A percentile compares a stretch with the other conserved stretches of the same genome.
Conservation (phyloP, 352 stramenopile genomes). For the Phytophthora podocarpi region DNA sequence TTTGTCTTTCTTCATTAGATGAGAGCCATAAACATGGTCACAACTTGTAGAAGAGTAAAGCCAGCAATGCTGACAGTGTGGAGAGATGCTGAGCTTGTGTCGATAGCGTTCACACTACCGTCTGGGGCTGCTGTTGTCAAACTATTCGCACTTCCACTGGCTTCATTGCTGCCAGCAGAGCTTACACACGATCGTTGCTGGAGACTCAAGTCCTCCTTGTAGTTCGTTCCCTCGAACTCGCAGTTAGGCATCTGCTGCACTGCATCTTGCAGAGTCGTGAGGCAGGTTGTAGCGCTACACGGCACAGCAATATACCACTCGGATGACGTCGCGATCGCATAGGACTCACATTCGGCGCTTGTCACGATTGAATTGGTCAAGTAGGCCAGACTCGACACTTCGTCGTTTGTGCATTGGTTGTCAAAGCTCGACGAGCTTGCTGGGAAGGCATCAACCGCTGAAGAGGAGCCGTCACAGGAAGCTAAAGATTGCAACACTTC, state of each 20-base stretch:
- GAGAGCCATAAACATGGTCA: background rate
- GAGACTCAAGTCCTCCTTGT: constrained; percentile 7
- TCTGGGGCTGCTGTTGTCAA: constrained; percentile 4
- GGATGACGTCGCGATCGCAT: constrained; percentile 3
- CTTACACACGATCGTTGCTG: background rate
- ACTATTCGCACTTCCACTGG: background rate
- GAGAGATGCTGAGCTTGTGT: background rate
- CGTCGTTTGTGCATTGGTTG: background rate
- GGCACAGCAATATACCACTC: constrained; percentile 11
- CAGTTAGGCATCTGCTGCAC: constrained; percentile 17
- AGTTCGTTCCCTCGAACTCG: constrained; percentile 16
- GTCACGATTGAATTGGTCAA: constrained; percentile 17
- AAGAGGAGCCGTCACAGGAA: background rate
- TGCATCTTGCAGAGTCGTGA: background rate
- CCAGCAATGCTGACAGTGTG: background rate
- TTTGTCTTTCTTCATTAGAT: background rate
- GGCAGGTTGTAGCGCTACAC: constrained; percentile 4
- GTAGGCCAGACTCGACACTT: constrained; percentile 10
- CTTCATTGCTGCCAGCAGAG: background rate
- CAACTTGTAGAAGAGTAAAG: background rate
- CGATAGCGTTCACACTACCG: background rate
- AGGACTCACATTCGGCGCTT: background rate
- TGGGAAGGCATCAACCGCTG: background rate
- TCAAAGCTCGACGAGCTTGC: background rate
- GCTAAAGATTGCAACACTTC: background rate